Percentiles rank a stretch among this genome's conserved stretches.
Conservation (phyloP, 768 basidiomycete species). For the Trichaptum fuscoviolaceum region DNA sequence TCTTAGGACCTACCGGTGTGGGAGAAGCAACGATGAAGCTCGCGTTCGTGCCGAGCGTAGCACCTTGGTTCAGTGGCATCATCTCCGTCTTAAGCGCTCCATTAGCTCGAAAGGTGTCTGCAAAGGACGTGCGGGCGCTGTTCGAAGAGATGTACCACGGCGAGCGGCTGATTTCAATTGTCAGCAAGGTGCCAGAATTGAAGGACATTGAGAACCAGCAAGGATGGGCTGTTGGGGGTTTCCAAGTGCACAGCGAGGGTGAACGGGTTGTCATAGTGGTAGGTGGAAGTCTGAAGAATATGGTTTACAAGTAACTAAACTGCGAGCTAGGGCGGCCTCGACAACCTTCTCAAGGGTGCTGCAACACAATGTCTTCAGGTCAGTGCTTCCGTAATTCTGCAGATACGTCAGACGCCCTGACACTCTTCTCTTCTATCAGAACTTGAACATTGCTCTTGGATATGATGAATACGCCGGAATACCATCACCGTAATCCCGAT, state of each 20-base stretch:
- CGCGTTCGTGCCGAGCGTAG: conserved; percentile 84
- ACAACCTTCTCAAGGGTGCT: conserved; percentile 96
- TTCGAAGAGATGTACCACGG: conserved; percentile 74
- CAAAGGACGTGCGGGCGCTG: conserved; percentile 62
- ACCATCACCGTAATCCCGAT: conserved; percentile 29
- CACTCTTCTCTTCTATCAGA: conserved; percentile 37
- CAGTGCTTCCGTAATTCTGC: conserved; percentile 19
- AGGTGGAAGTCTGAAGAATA: conserved; percentile 25
- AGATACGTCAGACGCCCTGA: conserved; percentile 4
- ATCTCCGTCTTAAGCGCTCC: conserved; percentile 83
- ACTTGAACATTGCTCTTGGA: conserved; percentile 85
- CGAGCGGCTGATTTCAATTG: conserved; percentile 68
- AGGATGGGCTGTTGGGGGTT: conserved; percentile 87
- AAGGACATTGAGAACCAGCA: conserved; percentile 76
- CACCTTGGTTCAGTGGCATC: conserved; percentile 97
- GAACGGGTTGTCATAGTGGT: conserved; percentile 94
- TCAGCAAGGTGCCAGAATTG: conserved; percentile 68
- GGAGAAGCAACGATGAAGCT: conserved; percentile 38
- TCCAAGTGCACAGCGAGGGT: conserved; percentile 86
- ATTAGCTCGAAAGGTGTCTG: conserved; percentile 58
- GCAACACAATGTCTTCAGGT: conserved; percentile 99
- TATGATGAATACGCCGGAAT: conserved; percentile 84
- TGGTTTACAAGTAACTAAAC: conserved; percentile 1
- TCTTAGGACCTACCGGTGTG: conserved; percentile 31
- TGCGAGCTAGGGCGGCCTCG: conserved; percentile 73